Conservation (phyloP, 2,329 filamentous ascomycete species). For the Claviceps paspali region DNA sequence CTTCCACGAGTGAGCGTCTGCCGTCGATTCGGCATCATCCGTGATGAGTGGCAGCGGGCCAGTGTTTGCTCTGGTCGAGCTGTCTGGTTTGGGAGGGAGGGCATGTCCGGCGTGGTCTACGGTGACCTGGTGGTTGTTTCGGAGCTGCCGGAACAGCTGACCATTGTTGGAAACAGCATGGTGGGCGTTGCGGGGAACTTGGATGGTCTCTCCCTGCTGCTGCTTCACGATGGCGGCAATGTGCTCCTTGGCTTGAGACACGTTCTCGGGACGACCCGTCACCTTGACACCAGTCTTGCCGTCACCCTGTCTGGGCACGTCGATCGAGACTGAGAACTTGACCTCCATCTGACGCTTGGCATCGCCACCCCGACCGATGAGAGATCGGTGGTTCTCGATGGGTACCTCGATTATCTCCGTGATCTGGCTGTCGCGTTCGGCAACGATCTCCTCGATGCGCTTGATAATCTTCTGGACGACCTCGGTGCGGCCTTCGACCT, state of each 20-base stretch:
- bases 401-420: slow-evolving; percentile 69
- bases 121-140: slow-evolving; percentile 73
- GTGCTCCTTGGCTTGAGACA: slow-evolving; percentile 76
- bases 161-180: slow-evolving; percentile 78
- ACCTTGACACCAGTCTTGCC: slow-evolving; percentile 77
- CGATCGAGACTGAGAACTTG: slow-evolving; percentile 72
- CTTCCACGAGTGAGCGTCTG: slow-evolving; percentile 69
- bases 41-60: slow-evolving; percentile 77
- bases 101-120: slow-evolving; percentile 80
- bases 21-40: slow-evolving; percentile 53
- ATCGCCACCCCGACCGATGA: slow-evolving; percentile 88
- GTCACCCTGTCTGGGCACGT: slow-evolving; percentile 81
- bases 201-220: slow-evolving; percentile 75
- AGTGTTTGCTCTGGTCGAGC: slow-evolving; percentile 39
- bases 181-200: slow-evolving; percentile 69
- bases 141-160: slow-evolving; percentile 81
- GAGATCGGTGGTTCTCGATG: slow-evolving; percentile 72
- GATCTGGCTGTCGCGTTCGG: slow-evolving; percentile 71
- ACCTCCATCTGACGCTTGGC: slow-evolving; percentile 72
- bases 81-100: slow-evolving; percentile 53
- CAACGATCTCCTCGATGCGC: slow-evolving; percentile 66
- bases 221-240: slow-evolving; percentile 67
- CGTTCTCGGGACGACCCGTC: slow-evolving; percentile 59
- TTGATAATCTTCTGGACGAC: slow-evolving; percentile 81
- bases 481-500: slow-evolving; percentile 68